Conservation (phyloP, 2,329 filamentous ascomycete genomes). For the Aspergillus transmontanensis region DNA sequence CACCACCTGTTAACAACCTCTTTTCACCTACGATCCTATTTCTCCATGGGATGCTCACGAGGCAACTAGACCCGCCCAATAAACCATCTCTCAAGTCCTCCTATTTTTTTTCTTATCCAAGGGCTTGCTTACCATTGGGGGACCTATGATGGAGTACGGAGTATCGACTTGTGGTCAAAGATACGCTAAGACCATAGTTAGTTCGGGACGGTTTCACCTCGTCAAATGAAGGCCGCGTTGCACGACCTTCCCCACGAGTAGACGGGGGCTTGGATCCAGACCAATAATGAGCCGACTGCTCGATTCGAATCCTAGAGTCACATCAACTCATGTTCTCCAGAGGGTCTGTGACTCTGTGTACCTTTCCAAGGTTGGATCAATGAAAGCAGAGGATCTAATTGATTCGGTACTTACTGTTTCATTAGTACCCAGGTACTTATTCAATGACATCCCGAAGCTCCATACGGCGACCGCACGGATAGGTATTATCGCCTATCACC, state of each 20-base stretch:
- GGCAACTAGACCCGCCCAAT: not conserved
- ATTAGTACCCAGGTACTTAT: not conserved
- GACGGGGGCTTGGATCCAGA: not conserved
- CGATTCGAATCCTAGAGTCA: not conserved
- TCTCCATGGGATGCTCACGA: not conserved
- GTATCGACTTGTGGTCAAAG: not conserved
- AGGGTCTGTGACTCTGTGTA: not conserved
- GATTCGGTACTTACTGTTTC: not conserved
- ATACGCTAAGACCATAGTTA: conserved; percentile 1
- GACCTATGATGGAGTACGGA: not conserved
- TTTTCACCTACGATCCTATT: not conserved
- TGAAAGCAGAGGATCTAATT: not conserved
- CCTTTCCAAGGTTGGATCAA: not conserved
- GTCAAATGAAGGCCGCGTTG: conserved; percentile 6
- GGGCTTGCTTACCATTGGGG: not conserved
- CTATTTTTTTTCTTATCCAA: not conserved
- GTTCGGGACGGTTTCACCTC: not conserved
- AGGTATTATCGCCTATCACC: not conserved
- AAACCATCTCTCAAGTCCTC: not conserved
- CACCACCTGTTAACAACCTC: not conserved
- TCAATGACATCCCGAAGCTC: not conserved
- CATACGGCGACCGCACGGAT: not conserved
- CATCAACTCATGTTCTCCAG: not conserved
- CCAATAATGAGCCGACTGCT: not conserved
- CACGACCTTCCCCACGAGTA: not conserved